Base-by-base conservation (phyloP, 2,329 filamentous ascomycete species). In the Aspergillus sp. region DNA sequence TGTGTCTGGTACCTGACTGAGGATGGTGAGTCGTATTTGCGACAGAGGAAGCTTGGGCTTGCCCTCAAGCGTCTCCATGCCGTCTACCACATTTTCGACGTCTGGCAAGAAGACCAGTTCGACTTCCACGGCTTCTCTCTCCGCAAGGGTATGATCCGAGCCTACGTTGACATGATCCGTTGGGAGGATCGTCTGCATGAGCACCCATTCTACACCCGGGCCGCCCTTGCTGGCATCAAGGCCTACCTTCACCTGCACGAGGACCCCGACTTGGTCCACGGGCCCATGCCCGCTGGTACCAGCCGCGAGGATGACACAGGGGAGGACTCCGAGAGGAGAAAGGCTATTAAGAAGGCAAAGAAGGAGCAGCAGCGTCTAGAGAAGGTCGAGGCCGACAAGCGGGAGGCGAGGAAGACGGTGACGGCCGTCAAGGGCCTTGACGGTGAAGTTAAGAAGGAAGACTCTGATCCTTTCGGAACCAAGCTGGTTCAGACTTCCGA, bases 71-170 rank as follows among this genome's bases (percentile, higher is more conserved):
- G 94, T 44, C 91, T 96, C 69, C 88, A 90, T 55, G 78, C 88
- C 19, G 81, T 98, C 49, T 85, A 85, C 66, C 89, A 88, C 69
- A 94, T 98, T 56, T 98, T 98, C 61, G 91, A 97, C 56, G 83
- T 89, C 17, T 98, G 93, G 93, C 86, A 95, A 64, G 94, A 98
- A 66, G 93, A 98, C 60, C 93, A 98, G 63, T 96, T 97, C 61
- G 93, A 98, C 67, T 98, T 98, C 75, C 94, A 98, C 76, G 89
- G 83, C 66, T 98, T 98, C 70, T 96, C 90, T 17, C 75, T 98
- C n/a, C 80, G 93, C 17, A 98, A 97, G 70, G 94, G 94, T 12
- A 91, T 95, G 76, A 88, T 97, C 51, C 80, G 91, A 48, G 88
- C 93, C 1, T 98, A 98, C 64, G 76, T 98, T 37, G 90, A 96